Evolutionary conservation across 148 eudicot species (phyloP).

Genomic region (Fagopyrum esculentum): DNA sequence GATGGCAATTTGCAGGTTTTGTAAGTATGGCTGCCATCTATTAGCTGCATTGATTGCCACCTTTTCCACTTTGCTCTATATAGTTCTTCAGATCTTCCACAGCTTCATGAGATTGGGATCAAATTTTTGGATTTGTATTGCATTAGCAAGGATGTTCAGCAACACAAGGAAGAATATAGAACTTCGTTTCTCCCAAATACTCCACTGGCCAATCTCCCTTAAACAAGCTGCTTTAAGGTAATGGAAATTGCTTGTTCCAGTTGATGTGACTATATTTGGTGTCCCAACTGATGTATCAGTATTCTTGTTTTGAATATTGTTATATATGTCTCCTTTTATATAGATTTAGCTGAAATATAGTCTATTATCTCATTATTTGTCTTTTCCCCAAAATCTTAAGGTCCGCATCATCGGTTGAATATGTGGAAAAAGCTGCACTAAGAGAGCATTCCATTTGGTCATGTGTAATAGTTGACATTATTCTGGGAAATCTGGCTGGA

Average conservation of each 20-base stretch:
- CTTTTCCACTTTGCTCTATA: constrained; percentile 47
- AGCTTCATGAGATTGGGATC: constrained; percentile 33
- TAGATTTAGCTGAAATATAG: neutral
- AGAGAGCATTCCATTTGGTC: constrained; percentile 79
- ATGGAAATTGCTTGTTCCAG: neutral
- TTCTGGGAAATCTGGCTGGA: constrained; percentile 74
- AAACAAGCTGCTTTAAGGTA: constrained; percentile 60
- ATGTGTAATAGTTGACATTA: constrained; percentile 54
- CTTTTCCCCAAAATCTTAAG: constrained; percentile 30
- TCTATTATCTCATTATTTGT: constrained; percentile 7
- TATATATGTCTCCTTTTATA: neutral
- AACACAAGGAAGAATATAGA: constrained; percentile 52
- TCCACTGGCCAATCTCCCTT: constrained; percentile 80
- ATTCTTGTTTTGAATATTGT: neutral
- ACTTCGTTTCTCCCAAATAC: constrained; percentile 62
- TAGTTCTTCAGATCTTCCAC: constrained; percentile 51
- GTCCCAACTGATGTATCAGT: neutral
- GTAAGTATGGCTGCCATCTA: constrained; percentile 34
- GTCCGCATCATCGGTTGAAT: constrained; percentile 74
- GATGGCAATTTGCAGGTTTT: constrained; percentile 41
- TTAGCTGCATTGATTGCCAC: constrained; percentile 59
- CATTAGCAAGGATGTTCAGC: constrained; percentile 37
- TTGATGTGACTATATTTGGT: neutral
- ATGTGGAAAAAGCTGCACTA: constrained; percentile 76
- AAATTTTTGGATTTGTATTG: constrained; percentile 22